A percentile compares a stretch with the other conserved stretches of the same genome.
phyloP scores from a whole-genome alignment of 2,329 filamentous ascomycete genomes.

The Botrytis deweyae region DNA sequence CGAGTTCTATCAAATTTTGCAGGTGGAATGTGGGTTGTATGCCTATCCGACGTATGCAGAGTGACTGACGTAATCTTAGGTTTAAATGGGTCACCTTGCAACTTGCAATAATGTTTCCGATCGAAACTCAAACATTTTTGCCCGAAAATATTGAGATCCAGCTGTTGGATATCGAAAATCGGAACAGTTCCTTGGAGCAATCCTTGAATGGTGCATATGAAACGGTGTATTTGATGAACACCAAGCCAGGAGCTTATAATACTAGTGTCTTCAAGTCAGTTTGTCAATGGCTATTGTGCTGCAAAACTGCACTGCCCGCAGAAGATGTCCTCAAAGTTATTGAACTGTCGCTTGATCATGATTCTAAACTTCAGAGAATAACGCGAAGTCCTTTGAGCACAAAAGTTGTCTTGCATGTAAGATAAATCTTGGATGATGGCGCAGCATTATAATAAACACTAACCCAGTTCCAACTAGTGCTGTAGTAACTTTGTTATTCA shows the following conservation, averaged over 20 bases:
- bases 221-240: background rate
- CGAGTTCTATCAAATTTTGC: background rate
- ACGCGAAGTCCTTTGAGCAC: background rate
- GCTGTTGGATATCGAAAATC: background rate
- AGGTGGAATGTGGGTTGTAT: background rate
- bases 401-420: background rate
- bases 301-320: background rate
- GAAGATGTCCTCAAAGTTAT: background rate
- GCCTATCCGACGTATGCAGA: background rate
- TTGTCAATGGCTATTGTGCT: background rate
- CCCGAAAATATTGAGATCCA: background rate
- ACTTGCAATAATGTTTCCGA: constrained; percentile 3
- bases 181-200: background rate
- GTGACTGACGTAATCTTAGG: background rate
- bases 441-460: background rate
- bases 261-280: background rate
- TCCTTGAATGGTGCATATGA: background rate
- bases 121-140: background rate
- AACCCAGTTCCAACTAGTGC: background rate
- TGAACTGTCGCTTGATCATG: background rate
- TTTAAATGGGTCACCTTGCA: constrained; percentile 3
- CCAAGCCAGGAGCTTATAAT: background rate
- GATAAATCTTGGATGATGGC: background rate
- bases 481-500: background rate
- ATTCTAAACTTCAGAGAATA: background rate